These are phyloP conservation scores for Pinus tabuliformis DNA, from an alignment of 75 land plant species.

Conservation along the genomic window DNA sequence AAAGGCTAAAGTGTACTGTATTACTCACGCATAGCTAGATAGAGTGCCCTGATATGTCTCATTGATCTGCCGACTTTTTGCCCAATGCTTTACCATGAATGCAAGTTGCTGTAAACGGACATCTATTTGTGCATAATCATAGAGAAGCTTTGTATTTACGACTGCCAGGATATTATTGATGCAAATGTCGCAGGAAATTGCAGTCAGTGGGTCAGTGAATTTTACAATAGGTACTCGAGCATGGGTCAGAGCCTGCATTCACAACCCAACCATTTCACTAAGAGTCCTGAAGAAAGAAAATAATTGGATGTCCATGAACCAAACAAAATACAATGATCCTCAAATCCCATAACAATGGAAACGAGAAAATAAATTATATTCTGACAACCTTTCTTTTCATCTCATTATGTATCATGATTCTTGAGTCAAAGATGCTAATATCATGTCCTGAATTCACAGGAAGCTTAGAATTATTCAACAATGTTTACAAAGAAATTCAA, in stretches of 20 bases:
- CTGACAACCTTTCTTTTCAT: no score
- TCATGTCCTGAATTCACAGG: no score
- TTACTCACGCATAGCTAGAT: conserved; percentile 97
- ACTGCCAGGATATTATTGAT: conserved; percentile 96
- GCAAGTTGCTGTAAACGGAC: conserved; percentile 86
- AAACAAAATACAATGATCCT: no score
- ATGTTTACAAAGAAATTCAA: no score
- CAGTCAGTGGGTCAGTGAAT: conserved; percentile 89
- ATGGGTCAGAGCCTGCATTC: conserved; percentile 81
- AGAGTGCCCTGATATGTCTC: conserved; percentile 98
- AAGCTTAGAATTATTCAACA: no score
- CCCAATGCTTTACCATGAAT: conserved; percentile 99
- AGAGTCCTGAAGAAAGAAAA: not conserved
- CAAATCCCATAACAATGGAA: no score
- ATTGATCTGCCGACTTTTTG: conserved; percentile 92
- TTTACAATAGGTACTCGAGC: conserved; percentile 99
- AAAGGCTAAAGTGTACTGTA: not conserved
- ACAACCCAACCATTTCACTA: not conserved
- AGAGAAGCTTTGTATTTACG: conserved; percentile 91
- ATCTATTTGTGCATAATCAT: conserved; percentile 93
- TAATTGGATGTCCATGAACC: not conserved
- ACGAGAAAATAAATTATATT: no score
- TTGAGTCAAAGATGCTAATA: no score
- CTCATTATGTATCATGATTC: no score
- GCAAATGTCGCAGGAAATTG: conserved; percentile 94